Conservation (phyloP, 306 rosid species). For the Quercus alba region DNA sequence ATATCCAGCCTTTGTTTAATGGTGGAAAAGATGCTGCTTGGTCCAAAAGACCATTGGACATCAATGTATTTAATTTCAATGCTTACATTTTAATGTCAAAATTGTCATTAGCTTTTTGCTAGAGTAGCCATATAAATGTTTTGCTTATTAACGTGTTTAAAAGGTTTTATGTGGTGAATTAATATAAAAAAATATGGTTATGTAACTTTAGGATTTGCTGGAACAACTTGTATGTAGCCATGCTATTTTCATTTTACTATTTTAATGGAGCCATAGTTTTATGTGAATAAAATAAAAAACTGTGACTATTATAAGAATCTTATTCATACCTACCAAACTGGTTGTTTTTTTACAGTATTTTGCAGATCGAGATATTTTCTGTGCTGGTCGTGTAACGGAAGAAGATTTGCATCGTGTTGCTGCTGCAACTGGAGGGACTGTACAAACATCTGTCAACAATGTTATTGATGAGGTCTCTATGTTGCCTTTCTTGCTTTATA, state of each 20-base stretch:
- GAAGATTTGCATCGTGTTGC: slow-evolving; percentile 92
- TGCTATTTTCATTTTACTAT: not conserved
- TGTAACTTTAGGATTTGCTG: not conserved
- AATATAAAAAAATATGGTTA: not conserved
- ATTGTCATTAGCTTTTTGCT: not conserved
- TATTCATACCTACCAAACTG: not conserved
- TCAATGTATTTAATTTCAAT: not conserved
- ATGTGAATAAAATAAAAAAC: not conserved
- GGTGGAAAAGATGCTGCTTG: no score
- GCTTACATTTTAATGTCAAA: not conserved
- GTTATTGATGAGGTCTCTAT: slow-evolving; percentile 79
- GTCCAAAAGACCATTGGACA: not conserved
- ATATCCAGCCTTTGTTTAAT: not conserved
- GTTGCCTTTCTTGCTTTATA: not conserved
- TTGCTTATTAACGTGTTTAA: not conserved
- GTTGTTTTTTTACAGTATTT: slow-evolving; percentile 70
- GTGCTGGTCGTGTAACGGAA: slow-evolving; percentile 98
- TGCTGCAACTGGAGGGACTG: slow-evolving; percentile 95
- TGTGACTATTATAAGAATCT: not conserved
- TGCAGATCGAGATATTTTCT: slow-evolving; percentile 96
- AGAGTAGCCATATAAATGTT: not conserved
- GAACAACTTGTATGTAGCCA: not conserved
- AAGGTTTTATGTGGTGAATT: not conserved
- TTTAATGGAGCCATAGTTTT: not conserved
- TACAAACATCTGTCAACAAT: slow-evolving; percentile 95